A percentile compares a stretch with the other conserved stretches of the same genome.
Evolutionary conservation across 305 asterid genomes (phyloP).

Genomic region (Plantago coronopus): DNA sequence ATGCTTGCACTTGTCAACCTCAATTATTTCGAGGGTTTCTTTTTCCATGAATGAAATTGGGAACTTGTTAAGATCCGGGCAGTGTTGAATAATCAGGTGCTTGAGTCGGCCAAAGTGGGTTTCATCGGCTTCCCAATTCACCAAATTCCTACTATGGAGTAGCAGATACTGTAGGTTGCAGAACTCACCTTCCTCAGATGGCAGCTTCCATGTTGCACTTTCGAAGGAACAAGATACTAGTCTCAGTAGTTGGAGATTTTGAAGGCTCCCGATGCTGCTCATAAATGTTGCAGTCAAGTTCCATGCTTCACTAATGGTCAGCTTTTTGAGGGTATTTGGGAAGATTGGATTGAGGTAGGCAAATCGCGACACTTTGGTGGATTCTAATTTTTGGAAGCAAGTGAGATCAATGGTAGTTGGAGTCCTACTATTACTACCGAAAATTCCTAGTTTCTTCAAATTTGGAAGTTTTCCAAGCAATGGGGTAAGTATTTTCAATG

Average conservation of each 20-base stretch:
- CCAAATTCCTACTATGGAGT: not conserved
- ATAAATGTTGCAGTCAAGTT: not conserved
- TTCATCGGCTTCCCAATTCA: conserved; percentile 4
- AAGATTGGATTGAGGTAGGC: not conserved
- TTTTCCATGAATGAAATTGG: not conserved
- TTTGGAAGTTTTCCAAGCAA: too few species aligned
- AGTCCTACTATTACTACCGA: too few species aligned
- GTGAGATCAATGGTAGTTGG: too few species aligned
- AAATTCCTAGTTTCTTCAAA: too few species aligned
- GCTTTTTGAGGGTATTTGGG: not conserved
- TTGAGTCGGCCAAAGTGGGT: not conserved
- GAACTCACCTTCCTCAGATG: not conserved
- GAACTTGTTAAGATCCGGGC: not conserved
- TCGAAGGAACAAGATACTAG: not conserved
- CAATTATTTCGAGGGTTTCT: not conserved
- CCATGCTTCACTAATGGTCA: not conserved
- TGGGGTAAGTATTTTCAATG: too few species aligned
- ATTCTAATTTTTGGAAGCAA: too few species aligned
- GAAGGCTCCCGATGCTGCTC: not conserved
- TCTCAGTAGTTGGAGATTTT: not conserved
- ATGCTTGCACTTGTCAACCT: not conserved
- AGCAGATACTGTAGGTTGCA: not conserved
- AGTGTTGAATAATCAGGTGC: not conserved
- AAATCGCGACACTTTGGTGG: too few species aligned
- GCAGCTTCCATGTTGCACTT: not conserved